These are phyloP conservation scores for Acanthamoeba healyi DNA, from an alignment of 208 protist species.

Conservation along the genomic window DNA sequence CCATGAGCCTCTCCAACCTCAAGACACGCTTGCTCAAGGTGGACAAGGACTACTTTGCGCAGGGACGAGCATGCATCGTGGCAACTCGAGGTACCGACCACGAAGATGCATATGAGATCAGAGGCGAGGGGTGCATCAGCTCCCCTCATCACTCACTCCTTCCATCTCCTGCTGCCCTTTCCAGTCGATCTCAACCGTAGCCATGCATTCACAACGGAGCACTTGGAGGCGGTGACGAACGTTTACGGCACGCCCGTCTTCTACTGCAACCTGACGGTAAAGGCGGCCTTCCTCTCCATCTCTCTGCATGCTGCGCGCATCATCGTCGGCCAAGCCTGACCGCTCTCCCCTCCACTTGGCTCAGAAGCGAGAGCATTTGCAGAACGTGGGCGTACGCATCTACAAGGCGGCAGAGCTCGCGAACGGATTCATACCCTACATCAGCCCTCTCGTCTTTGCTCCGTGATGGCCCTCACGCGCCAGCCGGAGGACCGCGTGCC, in stretches of 20 bases:
- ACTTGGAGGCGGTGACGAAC: not conserved
- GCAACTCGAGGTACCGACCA: slow-evolving; percentile 6
- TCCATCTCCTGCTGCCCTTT: no score
- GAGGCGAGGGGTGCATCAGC: no score
- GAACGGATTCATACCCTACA: slow-evolving; percentile 29
- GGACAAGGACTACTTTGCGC: slow-evolving; percentile 22
- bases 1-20: slow-evolving; percentile 29
- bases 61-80: not conserved
- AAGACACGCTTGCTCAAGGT: slow-evolving; percentile 39
- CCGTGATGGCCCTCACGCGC: not conserved
- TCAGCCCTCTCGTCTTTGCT: slow-evolving; percentile 31
- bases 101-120: no score
- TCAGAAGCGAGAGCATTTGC: slow-evolving; percentile 1
- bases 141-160: not conserved
- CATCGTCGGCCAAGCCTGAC: no score
- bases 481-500: no score
- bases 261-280: slow-evolving; percentile 36
- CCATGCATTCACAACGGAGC: slow-evolving; percentile 1
- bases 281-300: not conserved
- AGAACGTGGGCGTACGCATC: not conserved
- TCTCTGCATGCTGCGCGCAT: not conserved
- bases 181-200: slow-evolving; percentile 15
- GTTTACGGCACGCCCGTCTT: slow-evolving; percentile 46
- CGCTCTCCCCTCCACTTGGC: no score
- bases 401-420: slow-evolving; percentile 11